Base-by-base conservation (phyloP, 176 grass and related monocot genomes). In the Oryza brachyantha region DNA sequence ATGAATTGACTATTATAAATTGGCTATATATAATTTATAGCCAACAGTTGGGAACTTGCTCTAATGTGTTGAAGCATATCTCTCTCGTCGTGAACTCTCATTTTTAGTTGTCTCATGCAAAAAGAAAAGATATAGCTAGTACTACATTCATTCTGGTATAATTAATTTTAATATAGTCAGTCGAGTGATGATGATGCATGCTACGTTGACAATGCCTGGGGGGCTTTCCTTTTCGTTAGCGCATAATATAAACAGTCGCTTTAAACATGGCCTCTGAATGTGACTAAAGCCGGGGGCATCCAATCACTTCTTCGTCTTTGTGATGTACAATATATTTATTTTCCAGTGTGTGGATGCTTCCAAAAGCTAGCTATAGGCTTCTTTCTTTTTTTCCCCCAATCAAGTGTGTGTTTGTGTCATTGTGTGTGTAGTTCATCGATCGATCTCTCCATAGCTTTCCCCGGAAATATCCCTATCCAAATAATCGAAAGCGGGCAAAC, bases 271-370 rank as follows among this genome's bases (percentile, higher is more conserved):
- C 81, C 74, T 84, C 69, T 74, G 72, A 87, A 88, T 5, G 76
- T 45, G 76, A 88, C 81, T 70, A 88, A 88, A 88, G 86, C 63
- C 54, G 62, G 78, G 40, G 48, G 29, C 62, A 79, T 35, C 63
- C 75, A 74, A 75, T 73, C 48, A 80, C 46, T 28, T 79, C 48
- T 28, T 69, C 64, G 16, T 54, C 72, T 84, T 78, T 88, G n/a
- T 52, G 25, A 43, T 88, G 74, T 71, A 22, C 70, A n/a, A n/a
- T n/a, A n/a, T n/a, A n/a, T n/a, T n/a, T n/a, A 28, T 43, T 48
- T 31, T 34, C 73, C 79, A 22, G 70, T 80, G 61, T 71, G 86
- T 81, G 81, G 86, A 76, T 79, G 64, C 76, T 63, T 88, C 69
- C 69, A 84, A 79, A 84, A 64, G 29, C n/a, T 24, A 57, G n/a